Base-by-base conservation (phyloP, 1,139 yeast genomes). In the Blastobotrys serpentis region DNA sequence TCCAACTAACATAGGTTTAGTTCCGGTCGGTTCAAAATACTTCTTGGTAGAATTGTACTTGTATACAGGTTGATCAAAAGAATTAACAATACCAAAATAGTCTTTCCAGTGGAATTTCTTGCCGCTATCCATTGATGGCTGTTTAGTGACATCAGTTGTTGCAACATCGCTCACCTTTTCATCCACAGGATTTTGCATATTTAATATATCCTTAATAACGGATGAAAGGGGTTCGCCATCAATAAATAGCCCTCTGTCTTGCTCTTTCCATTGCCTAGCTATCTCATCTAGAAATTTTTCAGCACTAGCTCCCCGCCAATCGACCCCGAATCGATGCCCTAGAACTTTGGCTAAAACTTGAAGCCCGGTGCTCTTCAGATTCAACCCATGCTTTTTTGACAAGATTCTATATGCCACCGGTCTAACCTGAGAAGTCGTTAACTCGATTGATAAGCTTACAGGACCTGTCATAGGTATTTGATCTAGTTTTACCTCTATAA, bases 331-430 rank as follows among this genome's bases (percentile, higher is more conserved):
- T 46, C 77, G 76, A 42, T 74, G 74, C 5, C 97, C 92, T 34
- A 92, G 74, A 49, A 78, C 77, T 17, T 81, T 82, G 0, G 97
- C 87, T 43, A 94, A 71, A 1, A 78, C 76, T 42, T 75, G 77
- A 18, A 92, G 72, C 0, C 97, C 98, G 53, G 86, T 84, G 0
- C 96, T 82, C 60, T 92, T 89, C 54, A 92, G 78, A 63, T 90
- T 90, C 21, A 92, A 75, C 0, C 97, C 97, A 65, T 89, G 92
- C 63, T 92, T 92, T 67, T 89, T 92, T 2, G 98, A 87, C 16
- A 92, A 68, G 1, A 90, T 78, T 40, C 98, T 74, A 65, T 90
- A 92, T 0, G 97, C 98, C 43, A 90, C 71, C 0, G 98, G 98
- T 43, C 98, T 76, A 33, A 92, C 72, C 63, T 87, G 86, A 0